Evolutionary conservation across 2,329 filamentous ascomycete species (phyloP), one percentile per base, ranked within the genome.

Genomic region (Ascosphaera apis): DNA sequence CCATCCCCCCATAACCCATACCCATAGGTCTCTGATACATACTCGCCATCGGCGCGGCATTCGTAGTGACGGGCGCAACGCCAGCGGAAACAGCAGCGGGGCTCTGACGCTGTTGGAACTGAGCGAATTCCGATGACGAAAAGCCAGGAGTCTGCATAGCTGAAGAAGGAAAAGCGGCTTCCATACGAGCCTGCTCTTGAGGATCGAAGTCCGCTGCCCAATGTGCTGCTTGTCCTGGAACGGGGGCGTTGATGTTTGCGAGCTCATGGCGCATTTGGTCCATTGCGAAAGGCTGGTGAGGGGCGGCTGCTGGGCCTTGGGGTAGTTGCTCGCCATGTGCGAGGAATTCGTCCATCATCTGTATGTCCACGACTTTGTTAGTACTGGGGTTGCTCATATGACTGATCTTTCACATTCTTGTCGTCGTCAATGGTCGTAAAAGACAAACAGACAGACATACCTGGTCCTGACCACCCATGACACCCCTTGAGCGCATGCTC

Each of bases 311-410:
- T 3, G 63, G 58, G 2, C 58, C 63, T 42, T 66, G 65, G 7
- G 66, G 62, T 19, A 76, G 53, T 44, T 69, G 68, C 21, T 62
- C 73, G 37, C 69, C 71, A 50, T 88, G 77, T 52, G 91, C 82
- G 48, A 91, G 67, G 53, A 93, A 93, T 40, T 82, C 76, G 50
- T 91, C 83, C 72, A 92, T 80, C 76, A 86, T 83, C 81, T 91
- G 43, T n/a, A n/a, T n/a, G n/a, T n/a, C n/a, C n/a, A n/a, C n/a
- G n/a, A n/a, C n/a, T n/a, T n/a, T n/a, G n/a, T n/a, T n/a, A n/a
- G n/a, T n/a, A n/a, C n/a, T n/a, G n/a, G n/a, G n/a, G n/a, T n/a
- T n/a, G n/a, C n/a, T n/a, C n/a, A n/a, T n/a, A n/a, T n/a, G n/a
- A n/a, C n/a, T n/a, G n/a, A n/a, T n/a, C n/a, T n/a, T n/a, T n/a